These are phyloP conservation scores for Lactifluus pinguis DNA, from an alignment of 768 basidiomycete species.

Conservation along the genomic window DNA sequence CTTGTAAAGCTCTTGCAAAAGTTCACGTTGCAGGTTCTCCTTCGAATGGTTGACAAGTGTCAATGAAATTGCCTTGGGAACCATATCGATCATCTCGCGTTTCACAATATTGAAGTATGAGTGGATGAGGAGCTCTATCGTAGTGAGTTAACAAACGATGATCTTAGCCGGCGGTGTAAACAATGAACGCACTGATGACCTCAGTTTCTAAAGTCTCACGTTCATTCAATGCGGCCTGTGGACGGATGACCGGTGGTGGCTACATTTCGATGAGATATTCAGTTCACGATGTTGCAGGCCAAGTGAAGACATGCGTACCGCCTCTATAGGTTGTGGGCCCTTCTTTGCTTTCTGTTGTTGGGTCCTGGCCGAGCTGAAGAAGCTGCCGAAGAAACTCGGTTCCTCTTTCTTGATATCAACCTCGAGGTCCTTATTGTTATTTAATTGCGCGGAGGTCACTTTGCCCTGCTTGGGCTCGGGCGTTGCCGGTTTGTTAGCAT, in stretches of 20 bases:
- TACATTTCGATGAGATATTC: constrained; percentile 29
- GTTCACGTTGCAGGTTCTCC: constrained; percentile 88
- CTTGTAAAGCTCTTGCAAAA: constrained; percentile 94
- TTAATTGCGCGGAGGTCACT: constrained; percentile 51
- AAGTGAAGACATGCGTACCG: constrained; percentile 30
- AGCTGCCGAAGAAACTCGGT: constrained; percentile 87
- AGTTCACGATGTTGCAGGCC: constrained; percentile 15
- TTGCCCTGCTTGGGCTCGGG: constrained; percentile 68
- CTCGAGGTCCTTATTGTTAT: constrained; percentile 93
- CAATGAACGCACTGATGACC: constrained; percentile 81
- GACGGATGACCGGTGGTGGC: constrained; percentile 82
- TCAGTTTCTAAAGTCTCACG: constrained; percentile 98
- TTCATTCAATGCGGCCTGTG: constrained; percentile 85
- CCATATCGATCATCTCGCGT: constrained; percentile 99
- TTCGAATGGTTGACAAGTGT: constrained; percentile 91
- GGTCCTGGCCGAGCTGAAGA: constrained; percentile 70
- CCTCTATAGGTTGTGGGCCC: constrained; percentile 46
- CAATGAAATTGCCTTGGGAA: constrained; percentile 88
- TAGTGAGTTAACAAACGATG: background rate
- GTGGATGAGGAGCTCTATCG: constrained; percentile 82
- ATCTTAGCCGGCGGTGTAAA: background rate
- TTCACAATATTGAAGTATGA: constrained; percentile 99
- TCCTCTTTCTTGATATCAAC: constrained; percentile 87
- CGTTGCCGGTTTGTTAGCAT: constrained; percentile 66
- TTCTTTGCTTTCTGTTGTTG: constrained; percentile 46